Conservation (phyloP, 371 early-diverging fungal species). For the Dinochytrium kinnereticum region DNA sequence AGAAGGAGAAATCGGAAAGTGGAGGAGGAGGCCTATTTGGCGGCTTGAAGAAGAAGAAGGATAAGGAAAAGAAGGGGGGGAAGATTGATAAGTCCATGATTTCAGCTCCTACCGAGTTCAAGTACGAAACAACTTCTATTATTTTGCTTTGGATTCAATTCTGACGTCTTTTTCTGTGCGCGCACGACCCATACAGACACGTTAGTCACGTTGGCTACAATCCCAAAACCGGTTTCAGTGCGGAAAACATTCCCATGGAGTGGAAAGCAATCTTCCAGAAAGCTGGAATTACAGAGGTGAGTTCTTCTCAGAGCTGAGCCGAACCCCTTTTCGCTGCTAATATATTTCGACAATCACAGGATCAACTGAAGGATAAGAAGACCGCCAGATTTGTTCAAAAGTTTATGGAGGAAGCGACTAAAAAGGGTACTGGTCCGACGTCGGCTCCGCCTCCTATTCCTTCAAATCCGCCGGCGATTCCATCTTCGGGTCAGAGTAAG, state of each 20-base stretch:
- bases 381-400: constrained; percentile 50
- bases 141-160: constrained; percentile 2
- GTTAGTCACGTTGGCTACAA: constrained; percentile 81
- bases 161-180: neutral
- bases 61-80: constrained; percentile 49
- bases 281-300: constrained; percentile 80
- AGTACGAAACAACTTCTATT: constrained; percentile 44
- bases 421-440: neutral
- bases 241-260: constrained; percentile 78
- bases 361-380: constrained; percentile 60
- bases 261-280: constrained; percentile 78
- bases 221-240: constrained; percentile 78
- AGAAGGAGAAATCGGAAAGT: constrained; percentile 19
- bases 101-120: constrained; percentile 75
- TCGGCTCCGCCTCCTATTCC: constrained; percentile 21
- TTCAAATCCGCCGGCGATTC: constrained; percentile 23
- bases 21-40: constrained; percentile 17
- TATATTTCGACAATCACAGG: too few relatives aligned
- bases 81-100: constrained; percentile 77
- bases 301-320: constrained; percentile 60
- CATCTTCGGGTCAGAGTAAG: constrained; percentile 18
- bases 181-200: constrained; percentile 53
- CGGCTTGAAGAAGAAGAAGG: constrained; percentile 35
- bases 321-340: too few relatives aligned
- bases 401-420: constrained; percentile 50